Base-by-base conservation (phyloP, 163 green algal genomes). In the Coccomyxa subellipsoidea region DNA sequence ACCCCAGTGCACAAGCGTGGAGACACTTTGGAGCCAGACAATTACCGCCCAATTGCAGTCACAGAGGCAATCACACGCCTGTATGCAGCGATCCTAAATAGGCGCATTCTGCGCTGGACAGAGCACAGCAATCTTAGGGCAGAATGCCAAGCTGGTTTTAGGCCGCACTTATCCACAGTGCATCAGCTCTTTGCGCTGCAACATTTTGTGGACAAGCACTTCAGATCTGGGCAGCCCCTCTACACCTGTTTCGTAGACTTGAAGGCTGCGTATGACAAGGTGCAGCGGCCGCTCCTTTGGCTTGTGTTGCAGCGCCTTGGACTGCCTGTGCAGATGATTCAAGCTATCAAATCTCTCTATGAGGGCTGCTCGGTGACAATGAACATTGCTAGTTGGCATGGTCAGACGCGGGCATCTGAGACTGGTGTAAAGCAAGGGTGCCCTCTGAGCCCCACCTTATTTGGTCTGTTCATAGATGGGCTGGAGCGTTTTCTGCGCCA, bases 371-470 rank as follows among this genome's bases (percentile, higher is more conserved):
- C 40, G 32, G 4, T 70, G 32, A 7, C 37, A 25, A 69, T 83
- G 25, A 70, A 69, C 6, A 29, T 70, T 34, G 25, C 18, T 25
- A 69, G 59, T 21, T n/a, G 32, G 27, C 25, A 32, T 36, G 66
- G 76, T 7, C 25, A 12, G n/a, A 10, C 7, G 29, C 29, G 9
- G 12, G 25, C 7, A 0, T 32, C 37, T 29, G 31, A 8, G 0
- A 36, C 10, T 59, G 75, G 72, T 2, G 34, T 81, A 3, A 77
- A 81, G 34, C 81, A 81, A 38, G 81, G 81, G 59, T 83, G 80
- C 54, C 80, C 80, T 2, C 76, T 85, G 40, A 85, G 81, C 75
- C 75, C 81, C 37, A 79, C 81, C 4, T 76, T 85, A 3, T 83
- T 83, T 54, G 80, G 81, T 18, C 54, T 85, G 7, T 79, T 81